Base-by-base conservation (phyloP, 305 asterid genomes). In the Caryopteris hybrid region DNA sequence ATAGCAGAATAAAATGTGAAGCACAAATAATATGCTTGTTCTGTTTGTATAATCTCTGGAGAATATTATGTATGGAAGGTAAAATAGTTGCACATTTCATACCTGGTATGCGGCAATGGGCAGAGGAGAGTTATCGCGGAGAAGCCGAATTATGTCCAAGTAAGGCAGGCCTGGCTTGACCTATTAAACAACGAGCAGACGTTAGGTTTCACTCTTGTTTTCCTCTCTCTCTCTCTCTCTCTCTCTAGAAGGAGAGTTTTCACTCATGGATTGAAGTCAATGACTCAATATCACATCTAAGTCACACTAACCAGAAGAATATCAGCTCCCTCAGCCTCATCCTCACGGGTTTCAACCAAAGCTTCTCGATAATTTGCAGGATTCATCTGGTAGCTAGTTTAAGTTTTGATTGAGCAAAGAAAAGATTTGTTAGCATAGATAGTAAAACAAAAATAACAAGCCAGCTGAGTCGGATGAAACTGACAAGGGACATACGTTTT, bases 41-140 rank as follows among this genome's bases (percentile, higher is more conserved):
- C 27, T 33, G 10, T 54, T 50, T 14, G 5, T n/a, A n/a, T n/a
- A n/a, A n/a, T n/a, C n/a, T n/a, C n/a, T n/a, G n/a, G n/a, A n/a
- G n/a, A n/a, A n/a, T n/a, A n/a, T n/a, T n/a, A n/a, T n/a, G n/a
- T n/a, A n/a, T n/a, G n/a, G n/a, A n/a, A n/a, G n/a, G n/a, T n/a
- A n/a, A n/a, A n/a, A n/a, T n/a, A n/a, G n/a, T n/a, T n/a, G n/a
- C n/a, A n/a, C n/a, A n/a, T n/a, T n/a, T n/a, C 1, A 21, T 25
- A 90, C 99, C 96, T 93, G 99, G 74, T 93, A 93, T 68, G 99
- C 97, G 75, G 99, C 99, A 52, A 91, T 83, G 54, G 99, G 99
- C 84, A 93, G 72, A 60, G 95, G 74, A 71, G 96, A 87, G 84
- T 84, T 91, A 74, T 93, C 96, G 31, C 96, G 83, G 16, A 93